These are phyloP conservation scores for Postia placenta DNA, from an alignment of 768 basidiomycete genomes.

Conservation along the genomic window DNA sequence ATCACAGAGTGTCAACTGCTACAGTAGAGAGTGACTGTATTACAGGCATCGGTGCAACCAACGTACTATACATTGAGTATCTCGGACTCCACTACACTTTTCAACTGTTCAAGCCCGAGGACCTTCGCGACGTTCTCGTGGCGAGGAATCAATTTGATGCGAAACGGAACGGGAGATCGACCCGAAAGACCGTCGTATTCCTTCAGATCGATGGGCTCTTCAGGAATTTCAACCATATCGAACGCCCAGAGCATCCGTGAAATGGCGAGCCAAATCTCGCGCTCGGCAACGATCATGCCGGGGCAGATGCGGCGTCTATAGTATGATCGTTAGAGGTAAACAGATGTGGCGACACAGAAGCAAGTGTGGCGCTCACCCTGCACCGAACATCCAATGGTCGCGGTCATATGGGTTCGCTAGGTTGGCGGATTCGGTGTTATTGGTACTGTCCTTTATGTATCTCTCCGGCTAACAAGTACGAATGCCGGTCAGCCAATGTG, in stretches of 20 bases:
- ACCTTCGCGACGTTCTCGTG: constrained; percentile 13
- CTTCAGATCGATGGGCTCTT: constrained; percentile 37
- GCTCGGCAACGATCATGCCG: constrained; percentile 39
- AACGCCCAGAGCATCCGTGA: constrained; percentile 45
- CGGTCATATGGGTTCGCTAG: constrained; percentile 35
- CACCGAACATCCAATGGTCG: constrained; percentile 48
- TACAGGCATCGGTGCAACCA: background rate
- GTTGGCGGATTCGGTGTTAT: constrained; percentile 38
- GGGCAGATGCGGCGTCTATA: constrained; percentile 30
- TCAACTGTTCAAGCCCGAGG: background rate
- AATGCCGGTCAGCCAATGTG: too few relatives aligned
- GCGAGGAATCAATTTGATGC: constrained; percentile 20
- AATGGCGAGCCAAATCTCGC: constrained; percentile 39
- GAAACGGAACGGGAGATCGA: constrained; percentile 39
- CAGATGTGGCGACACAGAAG: background rate
- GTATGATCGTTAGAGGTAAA: background rate
- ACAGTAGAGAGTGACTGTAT: background rate
- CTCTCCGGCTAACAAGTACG: constrained; percentile 37
- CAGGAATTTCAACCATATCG: constrained; percentile 33
- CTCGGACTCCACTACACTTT: background rate
- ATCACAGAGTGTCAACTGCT: background rate
- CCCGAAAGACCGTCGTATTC: constrained; percentile 44
- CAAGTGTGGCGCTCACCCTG: constrained; percentile 28
- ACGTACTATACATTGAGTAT: background rate
- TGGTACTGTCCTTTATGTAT: constrained; percentile 32